Evolutionary conservation across 768 basidiomycete species (phyloP).

Genomic region (Lactarius hatsudake): DNA sequence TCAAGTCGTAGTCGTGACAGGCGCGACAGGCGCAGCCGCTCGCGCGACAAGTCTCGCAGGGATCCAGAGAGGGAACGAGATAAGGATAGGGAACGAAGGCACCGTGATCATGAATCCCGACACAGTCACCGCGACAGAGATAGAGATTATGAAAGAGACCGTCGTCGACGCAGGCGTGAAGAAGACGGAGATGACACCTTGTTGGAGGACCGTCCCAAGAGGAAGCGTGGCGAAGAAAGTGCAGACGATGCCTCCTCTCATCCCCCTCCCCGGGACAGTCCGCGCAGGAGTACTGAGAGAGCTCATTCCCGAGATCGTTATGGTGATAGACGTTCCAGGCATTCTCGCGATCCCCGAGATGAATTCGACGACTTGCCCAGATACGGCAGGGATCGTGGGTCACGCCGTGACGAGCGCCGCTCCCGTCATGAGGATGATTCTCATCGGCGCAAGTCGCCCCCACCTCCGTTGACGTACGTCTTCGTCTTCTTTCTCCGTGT

Average conservation of each 20-base stretch:
- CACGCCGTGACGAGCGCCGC: constrained; percentile 41
- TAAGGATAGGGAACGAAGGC: constrained; percentile 42
- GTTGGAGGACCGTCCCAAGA: constrained; percentile 57
- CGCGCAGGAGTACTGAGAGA: constrained; percentile 44
- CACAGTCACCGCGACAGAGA: constrained; percentile 53
- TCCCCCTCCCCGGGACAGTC: constrained; percentile 51
- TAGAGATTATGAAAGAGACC: constrained; percentile 50
- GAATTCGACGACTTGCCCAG: constrained; percentile 59
- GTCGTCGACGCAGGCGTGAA: constrained; percentile 62
- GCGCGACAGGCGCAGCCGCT: constrained; percentile 41
- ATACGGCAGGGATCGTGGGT: constrained; percentile 41
- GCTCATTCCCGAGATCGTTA: constrained; percentile 53
- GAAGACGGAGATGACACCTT: constrained; percentile 54
- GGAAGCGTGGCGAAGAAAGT: constrained; percentile 58
- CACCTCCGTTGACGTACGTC: constrained; percentile 47
- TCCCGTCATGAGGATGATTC: constrained; percentile 45
- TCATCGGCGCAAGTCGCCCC: constrained; percentile 28
- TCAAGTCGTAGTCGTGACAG: constrained; percentile 59
- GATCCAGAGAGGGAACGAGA: constrained; percentile 52
- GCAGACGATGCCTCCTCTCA: constrained; percentile 46
- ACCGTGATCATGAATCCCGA: constrained; percentile 50
- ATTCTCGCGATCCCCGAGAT: constrained; percentile 52
- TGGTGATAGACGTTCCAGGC: constrained; percentile 43
- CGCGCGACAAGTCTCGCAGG: constrained; percentile 40
- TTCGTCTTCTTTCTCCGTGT: constrained; percentile 27